These are phyloP conservation scores for Taphrina populina DNA, from an alignment of 1,139 yeast genomes.

Conservation along the genomic window DNA sequence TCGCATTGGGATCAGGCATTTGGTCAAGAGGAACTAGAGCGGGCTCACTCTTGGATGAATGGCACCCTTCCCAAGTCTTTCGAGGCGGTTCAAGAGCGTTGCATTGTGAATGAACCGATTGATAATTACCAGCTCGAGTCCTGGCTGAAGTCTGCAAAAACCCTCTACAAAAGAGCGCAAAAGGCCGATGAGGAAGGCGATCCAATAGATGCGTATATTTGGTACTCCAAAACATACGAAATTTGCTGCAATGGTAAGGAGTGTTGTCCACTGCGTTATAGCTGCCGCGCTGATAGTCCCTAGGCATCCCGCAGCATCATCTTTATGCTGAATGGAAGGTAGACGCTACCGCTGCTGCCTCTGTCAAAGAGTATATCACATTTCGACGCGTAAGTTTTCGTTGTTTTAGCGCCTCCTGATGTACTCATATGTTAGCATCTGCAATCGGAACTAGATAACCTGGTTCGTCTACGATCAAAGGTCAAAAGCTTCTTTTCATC, in stretches of 20 bases:
- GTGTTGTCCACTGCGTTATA: not conserved
- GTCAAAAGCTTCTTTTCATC: conserved; percentile 11
- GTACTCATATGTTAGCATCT: conserved; percentile 6
- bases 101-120: conserved; percentile 13
- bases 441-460: conserved; percentile 1
- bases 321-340: conserved; percentile 16
- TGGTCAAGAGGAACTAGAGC: too few species aligned
- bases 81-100: conserved; percentile 20
- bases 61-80: conserved; percentile 11
- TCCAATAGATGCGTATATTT: conserved; percentile 23
- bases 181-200: conserved; percentile 15
- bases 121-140: conserved; percentile 12
- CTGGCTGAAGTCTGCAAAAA: conserved; percentile 31
- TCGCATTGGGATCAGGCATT: too few species aligned
- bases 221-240: conserved; percentile 23
- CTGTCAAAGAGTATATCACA: not conserved
- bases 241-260: conserved; percentile 14
- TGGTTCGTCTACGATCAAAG: not conserved
- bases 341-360: not conserved
- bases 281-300: not conserved
- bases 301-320: conserved; percentile 15
- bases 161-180: conserved; percentile 24
- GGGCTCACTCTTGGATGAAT: conserved; percentile 18
- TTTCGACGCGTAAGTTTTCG: conserved; percentile 5
- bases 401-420: not conserved